A percentile compares a stretch with the other conserved stretches of the same genome.
phyloP scores from a whole-genome alignment of 2,329 filamentous ascomycete species.

The Byssothecium circinans region DNA sequence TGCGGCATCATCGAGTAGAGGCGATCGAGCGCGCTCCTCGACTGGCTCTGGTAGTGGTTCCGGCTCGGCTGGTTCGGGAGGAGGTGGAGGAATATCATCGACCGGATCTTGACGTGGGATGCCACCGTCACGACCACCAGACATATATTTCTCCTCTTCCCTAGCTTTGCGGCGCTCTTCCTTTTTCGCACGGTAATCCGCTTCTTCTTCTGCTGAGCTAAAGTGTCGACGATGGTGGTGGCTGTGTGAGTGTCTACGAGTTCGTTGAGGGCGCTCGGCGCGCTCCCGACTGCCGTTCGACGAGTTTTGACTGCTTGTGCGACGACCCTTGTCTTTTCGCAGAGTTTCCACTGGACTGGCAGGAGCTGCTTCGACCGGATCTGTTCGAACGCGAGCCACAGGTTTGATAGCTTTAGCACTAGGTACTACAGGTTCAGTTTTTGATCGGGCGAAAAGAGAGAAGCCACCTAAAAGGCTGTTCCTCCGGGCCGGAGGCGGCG shows the following conservation, averaged over 20 bases:
- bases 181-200: slow-evolving; percentile 35
- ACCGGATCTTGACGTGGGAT: slow-evolving; percentile 17
- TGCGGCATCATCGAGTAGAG: slow-evolving; percentile 29
- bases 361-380: slow-evolving; percentile 20
- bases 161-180: slow-evolving; percentile 28
- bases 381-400: slow-evolving; percentile 25
- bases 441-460: slow-evolving; percentile 35
- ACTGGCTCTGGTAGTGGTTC: slow-evolving; percentile 12
- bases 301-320: slow-evolving; percentile 33
- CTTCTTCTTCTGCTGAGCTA: slow-evolving; percentile 35
- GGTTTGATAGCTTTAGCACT: slow-evolving; percentile 25
- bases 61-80: slow-evolving; percentile 24
- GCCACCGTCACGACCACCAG: slow-evolving; percentile 28
- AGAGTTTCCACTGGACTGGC: slow-evolving; percentile 12
- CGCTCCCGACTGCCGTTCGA: slow-evolving; percentile 37
- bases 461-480: slow-evolving; percentile 36
- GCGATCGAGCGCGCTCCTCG: slow-evolving; percentile 13
- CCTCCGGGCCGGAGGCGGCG: slow-evolving; percentile 24
- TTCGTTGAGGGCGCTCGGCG: slow-evolving; percentile 31
- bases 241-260: slow-evolving; percentile 27
- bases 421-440: slow-evolving; percentile 29
- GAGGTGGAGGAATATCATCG: slow-evolving; percentile 23
- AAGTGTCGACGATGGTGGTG: slow-evolving; percentile 30
- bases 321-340: slow-evolving; percentile 24
- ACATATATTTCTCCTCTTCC: slow-evolving; percentile 30